Conservation (phyloP, 805 yeast genomes). For the Diddensiella transvaalensis region DNA sequence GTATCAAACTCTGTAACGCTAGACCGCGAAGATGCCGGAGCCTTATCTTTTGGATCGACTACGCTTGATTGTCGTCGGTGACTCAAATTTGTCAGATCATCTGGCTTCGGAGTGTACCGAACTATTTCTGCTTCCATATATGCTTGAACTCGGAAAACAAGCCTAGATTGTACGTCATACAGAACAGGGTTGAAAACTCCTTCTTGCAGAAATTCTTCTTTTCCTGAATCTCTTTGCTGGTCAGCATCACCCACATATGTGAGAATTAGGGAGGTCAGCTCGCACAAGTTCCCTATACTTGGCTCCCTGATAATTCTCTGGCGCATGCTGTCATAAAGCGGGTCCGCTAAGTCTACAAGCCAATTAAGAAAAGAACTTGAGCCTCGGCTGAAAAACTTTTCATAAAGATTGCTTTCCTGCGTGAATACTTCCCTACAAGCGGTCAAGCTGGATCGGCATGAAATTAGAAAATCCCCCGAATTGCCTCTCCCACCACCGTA, state of each 20-base stretch:
- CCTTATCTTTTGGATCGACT: background rate
- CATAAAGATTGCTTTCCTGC: conserved; percentile 60
- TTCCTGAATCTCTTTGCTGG: conserved; percentile 17
- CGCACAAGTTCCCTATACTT: conserved; percentile 66
- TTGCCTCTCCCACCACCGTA: conserved; percentile 23
- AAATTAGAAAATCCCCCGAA: conserved; percentile 47
- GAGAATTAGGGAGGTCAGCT: conserved; percentile 64
- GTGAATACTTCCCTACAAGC: conserved; percentile 56
- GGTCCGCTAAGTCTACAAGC: conserved; percentile 66
- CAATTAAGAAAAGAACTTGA: conserved; percentile 46
- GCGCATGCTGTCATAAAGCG: conserved; percentile 69
- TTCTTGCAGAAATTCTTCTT: background rate
- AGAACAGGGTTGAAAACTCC: conserved; percentile 62
- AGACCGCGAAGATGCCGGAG: conserved; percentile 3
- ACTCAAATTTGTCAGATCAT: conserved; percentile 62
- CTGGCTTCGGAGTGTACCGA: conserved; percentile 60
- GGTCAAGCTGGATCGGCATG: conserved; percentile 59
- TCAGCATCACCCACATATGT: conserved; percentile 35
- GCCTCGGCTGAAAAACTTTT: conserved; percentile 37
- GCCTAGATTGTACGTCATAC: conserved; percentile 73
- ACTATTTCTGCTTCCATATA: conserved; percentile 67
- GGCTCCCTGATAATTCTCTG: conserved; percentile 65
- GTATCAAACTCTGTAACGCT: conserved; percentile 6
- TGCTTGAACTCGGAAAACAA: conserved; percentile 74
- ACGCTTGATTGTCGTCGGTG: conserved; percentile 12